A percentile compares a stretch with the other conserved stretches of the same genome.
phyloP scores from a whole-genome alignment of 805 yeast genomes.

The Candida krabiensis region DNA sequence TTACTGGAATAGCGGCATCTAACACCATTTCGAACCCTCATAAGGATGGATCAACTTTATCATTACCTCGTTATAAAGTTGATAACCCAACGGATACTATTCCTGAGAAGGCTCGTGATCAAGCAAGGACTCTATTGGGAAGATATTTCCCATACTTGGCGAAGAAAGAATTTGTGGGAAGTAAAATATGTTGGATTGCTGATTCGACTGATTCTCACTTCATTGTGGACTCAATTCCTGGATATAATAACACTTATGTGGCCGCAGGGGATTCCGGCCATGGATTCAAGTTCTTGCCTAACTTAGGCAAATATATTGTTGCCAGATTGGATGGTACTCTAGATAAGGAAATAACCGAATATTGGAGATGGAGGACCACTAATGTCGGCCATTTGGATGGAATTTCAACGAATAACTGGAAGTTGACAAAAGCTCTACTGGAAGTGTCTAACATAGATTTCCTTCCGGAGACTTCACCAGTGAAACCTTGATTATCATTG shows the following conservation, averaged over 20 bases:
- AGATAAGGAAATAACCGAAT: neutral
- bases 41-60: slow-evolving; percentile 24
- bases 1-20: slow-evolving; percentile 16
- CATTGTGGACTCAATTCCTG: slow-evolving; percentile 22
- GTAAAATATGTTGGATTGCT: slow-evolving; percentile 30
- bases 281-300: slow-evolving; percentile 28
- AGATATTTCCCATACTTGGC: slow-evolving; percentile 38
- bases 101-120: slow-evolving; percentile 22
- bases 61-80: slow-evolving; percentile 34
- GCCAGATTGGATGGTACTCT: neutral
- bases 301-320: slow-evolving; percentile 21
- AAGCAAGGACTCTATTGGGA: slow-evolving; percentile 21
- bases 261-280: slow-evolving; percentile 30
- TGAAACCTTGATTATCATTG: too few species aligned
- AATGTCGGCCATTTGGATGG: neutral
- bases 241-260: slow-evolving; percentile 13
- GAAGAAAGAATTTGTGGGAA: slow-evolving; percentile 16
- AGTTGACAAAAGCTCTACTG: neutral
- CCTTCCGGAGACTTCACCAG: too few species aligned
- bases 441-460: neutral
- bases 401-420: neutral
- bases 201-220: slow-evolving; percentile 28
- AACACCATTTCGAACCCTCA: slow-evolving; percentile 25
- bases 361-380: neutral
- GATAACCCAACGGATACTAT: slow-evolving; percentile 34